Conservation (phyloP, 768 basidiomycete species). For the Amanita muscaria region DNA sequence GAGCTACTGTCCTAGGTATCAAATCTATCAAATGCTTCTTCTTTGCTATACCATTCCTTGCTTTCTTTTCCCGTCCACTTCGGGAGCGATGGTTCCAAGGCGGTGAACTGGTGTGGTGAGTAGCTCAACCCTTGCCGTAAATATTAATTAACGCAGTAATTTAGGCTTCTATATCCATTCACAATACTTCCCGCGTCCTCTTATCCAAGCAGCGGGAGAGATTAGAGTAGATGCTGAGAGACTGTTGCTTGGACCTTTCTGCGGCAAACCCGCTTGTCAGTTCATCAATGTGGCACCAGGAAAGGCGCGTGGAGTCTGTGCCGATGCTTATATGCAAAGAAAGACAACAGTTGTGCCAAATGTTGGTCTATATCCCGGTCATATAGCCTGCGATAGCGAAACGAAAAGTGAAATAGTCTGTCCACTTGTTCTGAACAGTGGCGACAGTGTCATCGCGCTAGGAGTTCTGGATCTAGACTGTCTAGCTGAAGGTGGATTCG, state of each 20-base stretch:
- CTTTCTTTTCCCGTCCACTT: slow-evolving; percentile 59
- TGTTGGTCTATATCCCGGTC: slow-evolving; percentile 79
- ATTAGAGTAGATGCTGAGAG: slow-evolving; percentile 15
- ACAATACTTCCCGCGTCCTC: slow-evolving; percentile 47
- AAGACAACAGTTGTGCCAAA: slow-evolving; percentile 62
- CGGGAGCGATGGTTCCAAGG: slow-evolving; percentile 47
- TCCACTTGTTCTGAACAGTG: slow-evolving; percentile 46
- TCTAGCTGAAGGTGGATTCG: slow-evolving; percentile 59
- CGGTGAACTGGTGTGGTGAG: slow-evolving; percentile 94
- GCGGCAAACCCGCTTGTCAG: slow-evolving; percentile 88
- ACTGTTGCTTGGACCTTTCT: slow-evolving; percentile 77
- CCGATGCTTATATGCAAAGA: slow-evolving; percentile 56
- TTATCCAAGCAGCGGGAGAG: slow-evolving; percentile 14
- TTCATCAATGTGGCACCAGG: slow-evolving; percentile 52
- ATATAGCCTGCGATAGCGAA: slow-evolving; percentile 89
- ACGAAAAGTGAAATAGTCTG: slow-evolving; percentile 89
- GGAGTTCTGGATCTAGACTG: slow-evolving; percentile 87
- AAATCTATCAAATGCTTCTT: slow-evolving; percentile 80
- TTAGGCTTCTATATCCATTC: slow-evolving; percentile 82
- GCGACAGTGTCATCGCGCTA: slow-evolving; percentile 25
- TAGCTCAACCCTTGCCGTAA: slow-evolving; percentile 6
- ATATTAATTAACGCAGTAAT: background rate
- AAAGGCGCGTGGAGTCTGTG: slow-evolving; percentile 75
- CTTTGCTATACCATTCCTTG: slow-evolving; percentile 72
- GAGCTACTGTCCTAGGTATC: slow-evolving; percentile 45